These are phyloP conservation scores for Chalciporus sphaerocephalus DNA, from an alignment of 768 basidiomycete genomes.

Conservation along the genomic window DNA sequence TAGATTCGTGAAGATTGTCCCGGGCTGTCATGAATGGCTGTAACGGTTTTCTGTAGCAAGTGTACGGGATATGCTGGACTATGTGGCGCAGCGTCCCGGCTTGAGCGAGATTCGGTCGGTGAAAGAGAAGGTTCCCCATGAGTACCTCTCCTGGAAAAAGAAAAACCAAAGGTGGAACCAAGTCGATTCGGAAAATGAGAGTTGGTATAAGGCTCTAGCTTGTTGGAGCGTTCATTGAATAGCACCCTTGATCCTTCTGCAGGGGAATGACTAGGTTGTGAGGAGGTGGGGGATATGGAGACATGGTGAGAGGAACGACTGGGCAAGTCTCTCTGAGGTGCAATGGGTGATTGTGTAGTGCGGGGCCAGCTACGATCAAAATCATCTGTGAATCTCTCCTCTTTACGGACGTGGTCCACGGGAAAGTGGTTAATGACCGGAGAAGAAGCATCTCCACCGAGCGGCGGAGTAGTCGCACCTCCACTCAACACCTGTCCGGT, in stretches of 20 bases:
- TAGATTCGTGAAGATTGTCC: constrained; percentile 17
- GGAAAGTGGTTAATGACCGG: constrained; percentile 19
- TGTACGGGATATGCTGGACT: constrained; percentile 43
- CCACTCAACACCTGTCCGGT: constrained; percentile 25
- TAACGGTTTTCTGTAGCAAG: constrained; percentile 54
- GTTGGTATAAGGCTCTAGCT: constrained; percentile 76
- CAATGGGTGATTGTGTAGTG: constrained; percentile 47
- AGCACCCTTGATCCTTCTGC: constrained; percentile 65
- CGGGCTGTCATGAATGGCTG: constrained; percentile 14
- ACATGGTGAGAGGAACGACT: constrained; percentile 26
- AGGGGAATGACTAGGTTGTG: constrained; percentile 43
- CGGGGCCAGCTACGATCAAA: constrained; percentile 97
- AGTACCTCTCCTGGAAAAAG: constrained; percentile 38
- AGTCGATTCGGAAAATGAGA: constrained; percentile 42
- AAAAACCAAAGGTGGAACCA: constrained; percentile 30
- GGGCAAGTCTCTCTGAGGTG: constrained; percentile 40
- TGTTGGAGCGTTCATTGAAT: constrained; percentile 95
- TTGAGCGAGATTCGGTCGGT: constrained; percentile 40
- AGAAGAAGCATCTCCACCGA: constrained; percentile 13
- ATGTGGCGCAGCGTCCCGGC: constrained; percentile 46
- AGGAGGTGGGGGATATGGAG: constrained; percentile 35
- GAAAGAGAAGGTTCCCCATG: constrained; percentile 40
- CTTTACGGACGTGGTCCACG: constrained; percentile 61
- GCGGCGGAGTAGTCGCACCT: constrained; percentile 8
- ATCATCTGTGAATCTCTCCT: constrained; percentile 88